Evolutionary conservation across 352 stramenopile species (phyloP), one percentile per base, ranked within the genome.

Genomic region (Phytopythium kandeliae): DNA sequence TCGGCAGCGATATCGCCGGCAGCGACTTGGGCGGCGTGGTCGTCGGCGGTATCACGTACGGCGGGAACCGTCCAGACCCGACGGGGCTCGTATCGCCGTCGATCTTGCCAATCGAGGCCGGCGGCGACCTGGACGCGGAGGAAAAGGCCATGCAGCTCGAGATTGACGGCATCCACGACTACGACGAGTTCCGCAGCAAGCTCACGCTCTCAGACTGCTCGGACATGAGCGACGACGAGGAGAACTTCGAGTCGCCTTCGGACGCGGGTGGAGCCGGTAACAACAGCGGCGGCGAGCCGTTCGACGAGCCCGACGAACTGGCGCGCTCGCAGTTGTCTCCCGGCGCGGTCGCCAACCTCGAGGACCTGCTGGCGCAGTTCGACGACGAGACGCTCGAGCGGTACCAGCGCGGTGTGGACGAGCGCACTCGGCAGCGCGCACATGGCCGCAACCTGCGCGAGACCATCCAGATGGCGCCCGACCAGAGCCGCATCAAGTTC

Each of bases 401-500:
- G 25, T 89, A 90, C 57, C 66, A 76, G 6, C 67, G 62, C 12
- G 72, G 76, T 17, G 78, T 70, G 2, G 78, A 91, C 22, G 78
- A 91, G 42, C 84, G 84, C 25, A 90, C 78, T 13, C 76, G 81
- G 2, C 81, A 94, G 55, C 84, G 84, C 15, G 73, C 77, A 3
- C 83, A 92, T 55, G 81, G 71, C 3, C 78, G 79, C 9, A 91
- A 80, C 55, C 84, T 92, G 44, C 80, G 83, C 19, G 83, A 94
- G 35, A 75, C 80, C 12, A 65, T 94, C 40, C 63, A 79, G 42
- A 72, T 87, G 57, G 78, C 78, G 6, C 80, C 83, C 0, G 81
- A 92, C 49, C 76, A 90, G 60, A 90, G 71, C 50, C 84, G 81
- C 31, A 90, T 95, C 63, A 92, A 92, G 69, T 95, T 92, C 50